Evolutionary conservation across 106 monocot species (phyloP), one percentile per base, ranked within the genome.

Genomic region (Dendrobium huoshanense): DNA sequence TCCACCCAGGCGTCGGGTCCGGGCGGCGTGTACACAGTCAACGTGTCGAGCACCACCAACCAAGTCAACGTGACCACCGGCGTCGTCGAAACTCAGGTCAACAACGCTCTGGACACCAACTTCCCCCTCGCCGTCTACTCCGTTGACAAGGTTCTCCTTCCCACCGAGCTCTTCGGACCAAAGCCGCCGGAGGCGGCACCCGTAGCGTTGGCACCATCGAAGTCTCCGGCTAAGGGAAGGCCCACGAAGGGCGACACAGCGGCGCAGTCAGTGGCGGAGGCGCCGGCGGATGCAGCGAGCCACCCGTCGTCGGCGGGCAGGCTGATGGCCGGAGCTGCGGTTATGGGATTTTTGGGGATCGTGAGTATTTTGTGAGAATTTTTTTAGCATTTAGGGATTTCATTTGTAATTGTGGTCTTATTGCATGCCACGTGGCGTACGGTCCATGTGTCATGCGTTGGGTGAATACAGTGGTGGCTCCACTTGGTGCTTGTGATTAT

Each of bases 11-110:
- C 90, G 0, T 85, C 91, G 5, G 88, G 88, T 54, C 41, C 56
- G 79, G 41, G 37, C 48, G 93, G 93, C 27, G 80, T 61, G 25
- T 88, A 84, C 85, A 84, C 79, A 2, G 58, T 96, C 47, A 96
- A 94, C 82, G 79, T 96, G 2, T 92, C 92, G 4, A 80, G 78
- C 82, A 80, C 77, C 79, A 33, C 64, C 72, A 79, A 77, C 49
- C 89, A 90, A 77, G 82, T 87, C 18, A 94, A 96, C 84, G 78
- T 96, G 25, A 90, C 90, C n/a, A 94, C 96, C 11, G 96, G 96
- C n/a, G 78, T 93, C 44, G 80, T 59, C 73, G 67, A 80, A 27
- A 77, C 84, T 0, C 82, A 67, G 18, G 6, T 96, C 74, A 81
- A 29, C 75, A 90, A 77, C 55, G 84, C 79, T 2, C 65, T 96